These are phyloP conservation scores for Halophytophthora polymorphica DNA, from an alignment of 352 stramenopile species.

Conservation along the genomic window DNA sequence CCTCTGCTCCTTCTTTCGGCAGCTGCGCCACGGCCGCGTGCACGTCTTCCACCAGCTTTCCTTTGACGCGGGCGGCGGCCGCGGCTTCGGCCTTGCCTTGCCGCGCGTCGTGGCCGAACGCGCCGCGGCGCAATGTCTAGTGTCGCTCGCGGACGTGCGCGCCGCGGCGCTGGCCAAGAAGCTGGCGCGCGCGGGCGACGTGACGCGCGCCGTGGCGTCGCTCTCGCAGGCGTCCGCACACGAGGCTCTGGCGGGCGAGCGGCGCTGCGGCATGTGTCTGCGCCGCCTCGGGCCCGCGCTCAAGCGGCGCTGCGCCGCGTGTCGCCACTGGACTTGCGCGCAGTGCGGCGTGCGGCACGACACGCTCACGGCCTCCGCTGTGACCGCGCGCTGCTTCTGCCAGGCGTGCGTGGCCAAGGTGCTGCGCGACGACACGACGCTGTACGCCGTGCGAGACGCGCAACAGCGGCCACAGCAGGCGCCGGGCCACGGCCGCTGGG, in stretches of 20 bases:
- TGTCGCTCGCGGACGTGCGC: constrained; percentile 37
- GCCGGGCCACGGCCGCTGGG: constrained; percentile 24
- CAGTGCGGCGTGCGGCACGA: constrained; percentile 52
- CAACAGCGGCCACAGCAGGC: constrained; percentile 17
- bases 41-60: constrained; percentile 64
- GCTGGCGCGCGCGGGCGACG: constrained; percentile 36
- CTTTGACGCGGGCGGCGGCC: constrained; percentile 38
- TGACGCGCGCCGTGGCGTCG: constrained; percentile 20
- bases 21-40: constrained; percentile 47
- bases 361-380: constrained; percentile 26
- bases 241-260: constrained; percentile 29
- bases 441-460: constrained; percentile 45
- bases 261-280: constrained; percentile 55
- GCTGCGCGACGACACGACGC: constrained; percentile 42
- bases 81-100: constrained; percentile 28
- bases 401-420: constrained; percentile 52
- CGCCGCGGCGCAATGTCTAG: constrained; percentile 36
- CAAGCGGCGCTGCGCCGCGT: constrained; percentile 49
- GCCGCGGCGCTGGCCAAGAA: constrained; percentile 61
- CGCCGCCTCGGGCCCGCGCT: constrained; percentile 21
- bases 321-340: constrained; percentile 30
- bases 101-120: constrained; percentile 45
- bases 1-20: constrained; percentile 64
- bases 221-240: constrained; percentile 31
- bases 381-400: constrained; percentile 54